Evolutionary conservation across 192 early-diverging fungal genomes (phyloP), one percentile per base, ranked within the genome.

Genomic region (Mortierella claussenii): DNA sequence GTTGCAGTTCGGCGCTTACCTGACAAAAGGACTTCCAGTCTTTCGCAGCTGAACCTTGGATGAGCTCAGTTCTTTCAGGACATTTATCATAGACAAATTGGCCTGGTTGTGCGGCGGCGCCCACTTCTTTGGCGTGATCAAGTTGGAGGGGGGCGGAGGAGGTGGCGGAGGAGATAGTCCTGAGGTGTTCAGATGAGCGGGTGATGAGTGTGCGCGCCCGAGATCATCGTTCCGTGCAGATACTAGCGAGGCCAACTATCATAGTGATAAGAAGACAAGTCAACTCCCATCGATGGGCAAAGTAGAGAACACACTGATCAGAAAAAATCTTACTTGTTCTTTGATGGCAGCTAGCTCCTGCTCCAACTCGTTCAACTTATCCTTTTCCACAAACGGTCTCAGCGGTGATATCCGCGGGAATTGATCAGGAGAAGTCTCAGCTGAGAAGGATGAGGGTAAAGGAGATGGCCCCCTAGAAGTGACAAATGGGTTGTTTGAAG

Each of bases 21-120:
- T 74, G 7, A 74, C 27, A 36, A 59, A 74, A 3, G 69, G 69
- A 21, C 69, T 74, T 4, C 61, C 69, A 9, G 69, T 74, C 43
- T 74, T 74, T 23, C 69, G 51, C 37, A 74, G 55, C 33, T 57
- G 54, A 30, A 74, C 40, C n/a, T 63, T 74, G 6, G 59, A 62
- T 17, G 61, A 54, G 33, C 55, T 65, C 43, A 74, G 15, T 23
- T 74, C 69, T 21, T 65, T 59, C 5, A 74, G 40, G 6, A 74
- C 69, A 15, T 52, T 64, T 23, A 48, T 40, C 69, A 74, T 74
- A 12, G 69, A 74, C 4, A 24, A 54, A 5, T 46, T 59, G 11
- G 62, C 61, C n/a, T 64, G 44, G 49, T 34, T 65, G 26, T 59
- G 20, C 11, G 55, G 61, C 6, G 60, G 54, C 8, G 54, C 44